Percentiles rank a stretch among this genome's conserved stretches.
Evolutionary conservation across 2,329 filamentous ascomycete genomes (phyloP).

Genomic region (Pseudogymnoascus pannorum): DNA sequence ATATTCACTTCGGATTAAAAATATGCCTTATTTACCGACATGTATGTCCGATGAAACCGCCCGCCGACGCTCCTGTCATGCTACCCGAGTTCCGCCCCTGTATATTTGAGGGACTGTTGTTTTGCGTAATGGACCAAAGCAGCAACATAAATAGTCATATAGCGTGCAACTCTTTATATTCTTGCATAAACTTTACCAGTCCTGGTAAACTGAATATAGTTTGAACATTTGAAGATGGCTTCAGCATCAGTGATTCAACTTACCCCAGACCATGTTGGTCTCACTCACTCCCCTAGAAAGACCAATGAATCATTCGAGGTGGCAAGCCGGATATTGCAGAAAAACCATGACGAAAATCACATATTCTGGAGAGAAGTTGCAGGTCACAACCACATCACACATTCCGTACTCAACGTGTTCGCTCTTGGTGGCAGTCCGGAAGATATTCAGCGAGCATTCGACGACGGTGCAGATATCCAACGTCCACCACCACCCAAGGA

Average conservation of each 20-base stretch:
- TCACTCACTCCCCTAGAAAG: background rate
- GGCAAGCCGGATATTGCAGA: constrained; percentile 9
- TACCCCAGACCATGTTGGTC: background rate
- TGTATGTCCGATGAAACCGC: no score
- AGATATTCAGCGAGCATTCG: constrained; percentile 55
- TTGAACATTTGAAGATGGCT: no score
- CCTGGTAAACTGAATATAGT: no score
- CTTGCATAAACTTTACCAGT: no score
- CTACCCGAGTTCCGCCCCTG: no score
- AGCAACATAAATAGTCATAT: no score
- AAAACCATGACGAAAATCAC: constrained; percentile 44
- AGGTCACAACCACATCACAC: constrained; percentile 76
- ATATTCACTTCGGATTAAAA: no score
- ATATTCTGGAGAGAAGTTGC: constrained; percentile 68
- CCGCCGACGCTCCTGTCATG: no score
- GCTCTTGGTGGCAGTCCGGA: constrained; percentile 58
- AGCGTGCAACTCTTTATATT: no score
- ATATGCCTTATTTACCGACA: no score
- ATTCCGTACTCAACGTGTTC: constrained; percentile 67
- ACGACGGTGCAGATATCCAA: constrained; percentile 59
- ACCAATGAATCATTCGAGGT: background rate
- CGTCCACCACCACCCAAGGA: constrained; percentile 41
- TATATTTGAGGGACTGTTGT: no score
- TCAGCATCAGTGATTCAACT: background rate
- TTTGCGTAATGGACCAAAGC: no score